Conservation (phyloP, 768 basidiomycete genomes). For the Mycena olivaceomarginata region DNA sequence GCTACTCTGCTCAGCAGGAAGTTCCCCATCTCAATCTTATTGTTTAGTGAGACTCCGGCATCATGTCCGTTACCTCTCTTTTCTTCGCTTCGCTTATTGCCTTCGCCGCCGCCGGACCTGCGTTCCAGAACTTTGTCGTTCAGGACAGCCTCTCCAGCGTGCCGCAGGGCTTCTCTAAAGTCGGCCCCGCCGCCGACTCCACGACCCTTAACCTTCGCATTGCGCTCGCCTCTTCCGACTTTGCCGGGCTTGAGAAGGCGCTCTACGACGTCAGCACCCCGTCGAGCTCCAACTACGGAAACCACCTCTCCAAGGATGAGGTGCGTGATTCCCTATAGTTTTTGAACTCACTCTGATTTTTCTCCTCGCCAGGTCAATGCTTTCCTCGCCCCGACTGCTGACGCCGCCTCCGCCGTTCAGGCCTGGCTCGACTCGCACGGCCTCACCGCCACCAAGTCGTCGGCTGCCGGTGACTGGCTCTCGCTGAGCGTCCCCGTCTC, state of each 20-base stretch:
- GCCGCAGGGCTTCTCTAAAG: slow-evolving; percentile 58
- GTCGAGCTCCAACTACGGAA: slow-evolving; percentile 42
- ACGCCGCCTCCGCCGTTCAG: slow-evolving; percentile 54
- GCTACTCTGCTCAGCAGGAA: neutral
- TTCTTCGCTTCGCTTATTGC: slow-evolving; percentile 29
- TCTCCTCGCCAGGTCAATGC: slow-evolving; percentile 8
- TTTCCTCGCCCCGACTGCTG: slow-evolving; percentile 35
- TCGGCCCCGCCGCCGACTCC: slow-evolving; percentile 51
- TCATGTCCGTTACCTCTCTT: slow-evolving; percentile 15
- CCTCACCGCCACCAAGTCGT: slow-evolving; percentile 47
- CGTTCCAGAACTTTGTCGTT: slow-evolving; percentile 24
- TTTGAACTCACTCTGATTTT: neutral
- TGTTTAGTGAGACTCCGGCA: neutral
- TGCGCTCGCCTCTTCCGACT: slow-evolving; percentile 53
- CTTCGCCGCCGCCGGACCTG: slow-evolving; percentile 23
- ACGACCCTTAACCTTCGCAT: slow-evolving; percentile 61
- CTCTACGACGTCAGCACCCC: slow-evolving; percentile 59
- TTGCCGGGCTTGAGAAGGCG: slow-evolving; percentile 54
- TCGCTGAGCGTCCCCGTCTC: slow-evolving; percentile 54
- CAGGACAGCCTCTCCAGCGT: slow-evolving; percentile 41
- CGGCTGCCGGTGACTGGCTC: slow-evolving; percentile 65
- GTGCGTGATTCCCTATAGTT: slow-evolving; percentile 37
- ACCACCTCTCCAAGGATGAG: slow-evolving; percentile 64
- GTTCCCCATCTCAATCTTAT: neutral
- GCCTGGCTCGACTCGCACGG: slow-evolving; percentile 66